A percentile compares a stretch with the other conserved stretches of the same genome.
These are phyloP conservation scores for Hura crepitans DNA, from an alignment of 441 rosid species.

Conservation along the genomic window DNA sequence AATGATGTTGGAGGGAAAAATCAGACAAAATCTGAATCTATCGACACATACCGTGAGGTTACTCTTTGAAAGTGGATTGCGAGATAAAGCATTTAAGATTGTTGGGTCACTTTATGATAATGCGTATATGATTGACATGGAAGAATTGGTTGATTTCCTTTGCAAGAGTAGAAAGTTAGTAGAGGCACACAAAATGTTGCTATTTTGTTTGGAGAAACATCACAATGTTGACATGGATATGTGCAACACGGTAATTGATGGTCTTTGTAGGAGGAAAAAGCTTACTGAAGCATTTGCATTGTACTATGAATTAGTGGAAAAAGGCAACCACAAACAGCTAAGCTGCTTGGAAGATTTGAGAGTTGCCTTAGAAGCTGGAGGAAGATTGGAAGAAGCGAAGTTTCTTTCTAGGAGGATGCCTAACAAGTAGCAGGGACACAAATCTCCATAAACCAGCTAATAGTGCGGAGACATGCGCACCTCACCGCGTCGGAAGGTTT, in stretches of 20 bases:
- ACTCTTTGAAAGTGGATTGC: slow-evolving; percentile 40
- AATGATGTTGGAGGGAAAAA: slow-evolving; percentile 52
- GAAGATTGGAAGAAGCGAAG: slow-evolving; percentile 45
- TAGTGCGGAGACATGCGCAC: neutral
- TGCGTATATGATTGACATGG: slow-evolving; percentile 54
- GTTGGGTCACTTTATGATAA: slow-evolving; percentile 48
- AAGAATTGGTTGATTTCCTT: slow-evolving; percentile 49
- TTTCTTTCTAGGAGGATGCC: slow-evolving; percentile 63
- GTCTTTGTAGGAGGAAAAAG: slow-evolving; percentile 53
- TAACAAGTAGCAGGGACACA: slow-evolving; percentile 19
- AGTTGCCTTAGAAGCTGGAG: slow-evolving; percentile 49
- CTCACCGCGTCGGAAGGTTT: too few relatives aligned
- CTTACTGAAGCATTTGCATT: slow-evolving; percentile 61
- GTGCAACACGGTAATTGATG: slow-evolving; percentile 48
- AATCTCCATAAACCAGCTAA: slow-evolving; percentile 7
- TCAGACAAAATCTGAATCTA: slow-evolving; percentile 55
- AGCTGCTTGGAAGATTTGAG: slow-evolving; percentile 48
- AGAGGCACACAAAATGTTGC: slow-evolving; percentile 50
- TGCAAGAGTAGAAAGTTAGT: slow-evolving; percentile 40
- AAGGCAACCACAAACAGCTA: slow-evolving; percentile 45
- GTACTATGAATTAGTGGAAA: slow-evolving; percentile 62
- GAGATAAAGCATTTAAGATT: slow-evolving; percentile 49
- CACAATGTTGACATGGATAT: slow-evolving; percentile 35
- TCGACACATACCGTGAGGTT: slow-evolving; percentile 51
- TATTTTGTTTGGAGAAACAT: slow-evolving; percentile 55